These are phyloP conservation scores for Fomitopsis palustris DNA, from an alignment of 1,284 basidiomycete genomes.

Conservation along the genomic window DNA sequence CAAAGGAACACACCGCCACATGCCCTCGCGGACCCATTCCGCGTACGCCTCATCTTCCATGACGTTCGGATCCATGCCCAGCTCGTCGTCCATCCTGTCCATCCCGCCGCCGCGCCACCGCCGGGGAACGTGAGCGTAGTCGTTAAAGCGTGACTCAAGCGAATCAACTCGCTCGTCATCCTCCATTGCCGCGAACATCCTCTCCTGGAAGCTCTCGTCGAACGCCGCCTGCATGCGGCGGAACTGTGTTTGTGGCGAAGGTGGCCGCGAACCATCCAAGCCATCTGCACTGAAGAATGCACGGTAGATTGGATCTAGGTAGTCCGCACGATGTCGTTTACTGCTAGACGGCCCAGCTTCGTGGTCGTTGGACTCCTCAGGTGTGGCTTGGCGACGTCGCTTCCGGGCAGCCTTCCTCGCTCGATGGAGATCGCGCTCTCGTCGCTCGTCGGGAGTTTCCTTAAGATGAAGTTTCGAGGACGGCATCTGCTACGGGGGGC, in stretches of 20 bases:
- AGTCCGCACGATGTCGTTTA: constrained; percentile 15
- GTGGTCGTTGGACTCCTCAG: constrained; percentile 1
- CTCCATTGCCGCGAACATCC: constrained; percentile 63
- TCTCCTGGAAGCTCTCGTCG: constrained; percentile 68
- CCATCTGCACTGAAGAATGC: constrained; percentile 19
- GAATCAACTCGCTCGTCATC: constrained; percentile 66
- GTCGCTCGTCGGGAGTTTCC: constrained; percentile 65
- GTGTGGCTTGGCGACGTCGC: constrained; percentile 5
- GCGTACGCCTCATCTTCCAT: constrained; percentile 86
- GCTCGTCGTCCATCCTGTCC: constrained; percentile 47
- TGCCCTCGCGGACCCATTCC: constrained; percentile 75
- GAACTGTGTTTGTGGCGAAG: constrained; percentile 37
- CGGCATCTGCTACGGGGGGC: constrained; percentile 8
- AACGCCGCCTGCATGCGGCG: constrained; percentile 46
- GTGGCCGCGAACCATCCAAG: constrained; percentile 22
- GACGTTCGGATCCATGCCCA: constrained; percentile 46
- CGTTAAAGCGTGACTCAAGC: constrained; percentile 59
- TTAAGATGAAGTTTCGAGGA: constrained; percentile 63
- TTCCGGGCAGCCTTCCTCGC: constrained; percentile 40
- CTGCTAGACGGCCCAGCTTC: background rate
- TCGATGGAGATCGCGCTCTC: constrained; percentile 48
- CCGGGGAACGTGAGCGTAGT: constrained; percentile 63
- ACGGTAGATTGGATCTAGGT: background rate
- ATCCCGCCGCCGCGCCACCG: constrained; percentile 43
- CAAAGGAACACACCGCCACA: constrained; percentile 64